Evolutionary conservation across 805 yeast species (phyloP).

Genomic region (Candida rishiriensis): DNA sequence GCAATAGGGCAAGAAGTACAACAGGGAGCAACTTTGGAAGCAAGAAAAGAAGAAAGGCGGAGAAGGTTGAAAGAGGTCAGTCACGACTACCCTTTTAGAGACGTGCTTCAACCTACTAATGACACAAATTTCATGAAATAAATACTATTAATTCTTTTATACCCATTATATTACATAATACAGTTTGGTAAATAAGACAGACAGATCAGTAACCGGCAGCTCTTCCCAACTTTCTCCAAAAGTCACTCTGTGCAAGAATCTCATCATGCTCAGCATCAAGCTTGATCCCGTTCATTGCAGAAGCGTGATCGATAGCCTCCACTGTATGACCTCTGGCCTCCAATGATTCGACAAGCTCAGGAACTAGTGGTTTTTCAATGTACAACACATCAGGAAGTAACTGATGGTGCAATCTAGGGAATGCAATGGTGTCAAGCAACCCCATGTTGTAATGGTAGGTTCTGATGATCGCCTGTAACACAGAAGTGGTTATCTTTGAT

Average conservation of each 20-base stretch:
- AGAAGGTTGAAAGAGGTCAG: constrained; percentile 10
- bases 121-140: not conserved
- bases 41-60: constrained; percentile 3
- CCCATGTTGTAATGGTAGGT: constrained; percentile 53
- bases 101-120: not conserved
- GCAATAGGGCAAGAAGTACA: not conserved
- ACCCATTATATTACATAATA: too few species aligned
- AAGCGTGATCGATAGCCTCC: constrained; percentile 38
- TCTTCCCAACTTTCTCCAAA: constrained; percentile 80
- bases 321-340: constrained; percentile 46
- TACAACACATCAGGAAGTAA: constrained; percentile 65
- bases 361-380: constrained; percentile 52
- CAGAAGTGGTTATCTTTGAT: constrained; percentile 75
- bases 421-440: constrained; percentile 65
- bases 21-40: not conserved
- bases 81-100: constrained; percentile 14
- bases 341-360: constrained; percentile 35
- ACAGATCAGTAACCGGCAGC: constrained; percentile 55
- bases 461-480: constrained; percentile 75
- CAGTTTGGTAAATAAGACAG: too few species aligned
- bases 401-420: constrained; percentile 87
- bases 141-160: too few species aligned
- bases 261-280: constrained; percentile 29
- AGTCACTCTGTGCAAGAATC: constrained; percentile 80
- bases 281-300: constrained; percentile 54